Percentiles rank a stretch among this genome's conserved stretches.
These are phyloP conservation scores for Pluteus cervinus DNA, from an alignment of 768 basidiomycete genomes.

Conservation along the genomic window DNA sequence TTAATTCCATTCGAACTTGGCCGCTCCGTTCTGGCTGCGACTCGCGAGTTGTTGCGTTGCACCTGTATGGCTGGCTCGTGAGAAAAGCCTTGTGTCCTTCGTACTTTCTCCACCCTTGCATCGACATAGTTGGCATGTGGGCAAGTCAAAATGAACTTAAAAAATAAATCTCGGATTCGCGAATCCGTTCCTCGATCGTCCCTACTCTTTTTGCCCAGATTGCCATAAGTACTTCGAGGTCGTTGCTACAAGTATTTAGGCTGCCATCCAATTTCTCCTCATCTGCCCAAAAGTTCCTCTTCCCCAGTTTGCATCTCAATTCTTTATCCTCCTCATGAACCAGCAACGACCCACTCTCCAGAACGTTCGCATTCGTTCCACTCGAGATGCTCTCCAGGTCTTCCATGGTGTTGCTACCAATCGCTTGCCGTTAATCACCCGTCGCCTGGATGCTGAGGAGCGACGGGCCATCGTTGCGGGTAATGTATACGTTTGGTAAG, in stretches of 20 bases:
- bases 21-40: conserved; percentile 37
- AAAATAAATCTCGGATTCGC: conserved; percentile 41
- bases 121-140: conserved; percentile 36
- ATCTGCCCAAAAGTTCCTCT: conserved; percentile 11
- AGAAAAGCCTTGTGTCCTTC: conserved; percentile 24
- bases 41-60: conserved; percentile 23
- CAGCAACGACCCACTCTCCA: conserved; percentile 73
- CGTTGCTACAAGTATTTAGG: neutral
- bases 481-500: conserved; percentile 74
- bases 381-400: conserved; percentile 74
- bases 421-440: conserved; percentile 67
- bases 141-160: conserved; percentile 59
- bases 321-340: conserved; percentile 37
- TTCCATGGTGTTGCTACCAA: conserved; percentile 72
- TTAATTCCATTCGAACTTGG: conserved; percentile 27
- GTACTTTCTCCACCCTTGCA: conserved; percentile 37
- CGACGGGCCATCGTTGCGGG: conserved; percentile 67
- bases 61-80: conserved; percentile 28
- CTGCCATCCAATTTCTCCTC: conserved; percentile 12
- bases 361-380: conserved; percentile 72
- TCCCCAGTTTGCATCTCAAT: conserved; percentile 8
- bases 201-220: conserved; percentile 18
- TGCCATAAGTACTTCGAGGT: conserved; percentile 6
- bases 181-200: conserved; percentile 29
- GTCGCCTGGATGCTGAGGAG: conserved; percentile 80